These are phyloP conservation scores for cucumber (Cucumis sativus) DNA, from an alignment of 306 rosid genomes.

Conservation along the genomic window Cucumber_9930_V3 NC_026657.2:7955001-7955500, in stretches of 20 bases:
- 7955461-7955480: too few species aligned
- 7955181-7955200: not conserved
- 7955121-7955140: not conserved
- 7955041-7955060: not conserved
- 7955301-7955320: not conserved
- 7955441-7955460: too few species aligned
- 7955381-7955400: too few species aligned
- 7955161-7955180: not conserved
- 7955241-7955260: not conserved
- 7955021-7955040: not conserved
- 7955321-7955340: not conserved
- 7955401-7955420: too few species aligned
- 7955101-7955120: not conserved
- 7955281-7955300: not conserved
- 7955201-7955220: not conserved
- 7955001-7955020: not conserved
- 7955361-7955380: too few species aligned
- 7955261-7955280: not conserved
- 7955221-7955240: not conserved
- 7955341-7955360: not conserved
- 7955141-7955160: not conserved
- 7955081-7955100: not conserved
- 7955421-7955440: too few species aligned
- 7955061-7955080: not conserved
- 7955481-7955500: too few species aligned